These are phyloP conservation scores for Xylariaceae sp. DNA, from an alignment of 2,329 filamentous ascomycete species.

Conservation along the genomic window DNA sequence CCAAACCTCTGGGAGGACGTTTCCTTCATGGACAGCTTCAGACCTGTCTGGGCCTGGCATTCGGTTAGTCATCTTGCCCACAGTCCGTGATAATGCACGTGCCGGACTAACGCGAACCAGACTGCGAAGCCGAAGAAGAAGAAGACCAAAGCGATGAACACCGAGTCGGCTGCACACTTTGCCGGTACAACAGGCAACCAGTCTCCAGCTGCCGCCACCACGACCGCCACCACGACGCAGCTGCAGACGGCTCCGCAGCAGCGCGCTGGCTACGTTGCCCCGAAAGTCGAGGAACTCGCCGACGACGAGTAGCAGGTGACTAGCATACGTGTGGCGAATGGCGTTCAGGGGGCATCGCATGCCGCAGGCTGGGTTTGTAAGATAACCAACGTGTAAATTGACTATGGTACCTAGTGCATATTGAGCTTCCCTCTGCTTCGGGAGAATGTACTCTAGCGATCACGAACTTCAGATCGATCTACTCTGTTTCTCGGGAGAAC, in stretches of 20 bases:
- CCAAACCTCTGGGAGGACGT: conserved; percentile 98
- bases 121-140: conserved; percentile 45
- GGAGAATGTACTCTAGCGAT: too few relatives aligned
- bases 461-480: too few relatives aligned
- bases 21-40: conserved; percentile 95
- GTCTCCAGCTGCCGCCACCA: conserved; percentile 45
- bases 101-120: conserved; percentile 5
- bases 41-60: conserved; percentile 96
- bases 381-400: too few relatives aligned
- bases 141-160: conserved; percentile 31
- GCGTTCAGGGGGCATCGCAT: conserved; percentile 18
- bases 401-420: too few relatives aligned
- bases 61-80: conserved; percentile 54
- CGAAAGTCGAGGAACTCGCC: conserved; percentile 45
- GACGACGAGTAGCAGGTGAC: conserved; percentile 35
- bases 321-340: conserved; percentile 13
- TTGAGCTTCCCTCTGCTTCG: too few relatives aligned
- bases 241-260: conserved; percentile 35
- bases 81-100: conserved; percentile 7
- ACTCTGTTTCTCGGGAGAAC: too few relatives aligned
- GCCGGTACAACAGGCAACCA: conserved; percentile 46
- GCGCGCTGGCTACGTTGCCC: conserved; percentile 36
- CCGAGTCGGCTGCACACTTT: conserved; percentile 32
- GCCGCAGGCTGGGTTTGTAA: conserved; percentile 2
- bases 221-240: conserved; percentile 49